Percentiles rank a stretch among this genome's conserved stretches.
Conservation (phyloP, 345 rosid species). For the Linum tenue region DNA sequence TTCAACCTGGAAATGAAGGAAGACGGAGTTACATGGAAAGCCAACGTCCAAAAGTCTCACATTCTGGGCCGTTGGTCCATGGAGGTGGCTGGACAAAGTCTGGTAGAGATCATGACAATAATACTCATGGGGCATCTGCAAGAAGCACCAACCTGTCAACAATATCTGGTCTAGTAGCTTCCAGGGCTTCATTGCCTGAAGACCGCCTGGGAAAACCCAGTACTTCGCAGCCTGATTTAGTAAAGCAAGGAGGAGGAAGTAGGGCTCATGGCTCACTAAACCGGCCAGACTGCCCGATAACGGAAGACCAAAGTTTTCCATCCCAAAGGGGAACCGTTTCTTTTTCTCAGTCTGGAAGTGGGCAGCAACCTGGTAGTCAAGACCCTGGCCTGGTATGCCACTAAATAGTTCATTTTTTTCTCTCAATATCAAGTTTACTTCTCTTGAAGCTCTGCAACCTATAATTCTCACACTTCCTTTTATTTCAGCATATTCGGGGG, state of each 20-base stretch:
- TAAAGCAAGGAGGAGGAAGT: slow-evolving; percentile 19
- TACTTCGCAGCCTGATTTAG: slow-evolving; percentile 20
- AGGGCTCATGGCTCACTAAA: slow-evolving; percentile 21
- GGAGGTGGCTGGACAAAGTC: slow-evolving; percentile 30
- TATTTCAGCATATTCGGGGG: slow-evolving; percentile 38
- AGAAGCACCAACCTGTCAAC: slow-evolving; percentile 29
- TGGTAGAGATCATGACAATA: slow-evolving; percentile 28
- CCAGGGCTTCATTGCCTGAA: slow-evolving; percentile 33
- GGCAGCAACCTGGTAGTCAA: slow-evolving; percentile 17
- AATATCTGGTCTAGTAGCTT: slow-evolving; percentile 39
- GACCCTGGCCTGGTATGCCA: slow-evolving; percentile 39
- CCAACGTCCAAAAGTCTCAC: slow-evolving; percentile 33
- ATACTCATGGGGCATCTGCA: slow-evolving; percentile 16
- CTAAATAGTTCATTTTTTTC: not conserved
- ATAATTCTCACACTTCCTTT: not conserved
- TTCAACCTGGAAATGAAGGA: slow-evolving; percentile 27
- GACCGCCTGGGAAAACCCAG: slow-evolving; percentile 25
- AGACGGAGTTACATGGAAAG: slow-evolving; percentile 30
- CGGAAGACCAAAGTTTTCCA: slow-evolving; percentile 25
- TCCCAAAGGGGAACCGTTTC: slow-evolving; percentile 12
- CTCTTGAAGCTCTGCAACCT: not conserved
- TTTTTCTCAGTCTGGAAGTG: slow-evolving; percentile 28
- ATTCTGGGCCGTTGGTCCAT: slow-evolving; percentile 50
- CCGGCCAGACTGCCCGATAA: slow-evolving; percentile 20
- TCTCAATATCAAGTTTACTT: not conserved